Percentiles rank a stretch among this genome's conserved stretches.
phyloP scores from a whole-genome alignment of 805 yeast species.

The Candida vaughaniae region DNA sequence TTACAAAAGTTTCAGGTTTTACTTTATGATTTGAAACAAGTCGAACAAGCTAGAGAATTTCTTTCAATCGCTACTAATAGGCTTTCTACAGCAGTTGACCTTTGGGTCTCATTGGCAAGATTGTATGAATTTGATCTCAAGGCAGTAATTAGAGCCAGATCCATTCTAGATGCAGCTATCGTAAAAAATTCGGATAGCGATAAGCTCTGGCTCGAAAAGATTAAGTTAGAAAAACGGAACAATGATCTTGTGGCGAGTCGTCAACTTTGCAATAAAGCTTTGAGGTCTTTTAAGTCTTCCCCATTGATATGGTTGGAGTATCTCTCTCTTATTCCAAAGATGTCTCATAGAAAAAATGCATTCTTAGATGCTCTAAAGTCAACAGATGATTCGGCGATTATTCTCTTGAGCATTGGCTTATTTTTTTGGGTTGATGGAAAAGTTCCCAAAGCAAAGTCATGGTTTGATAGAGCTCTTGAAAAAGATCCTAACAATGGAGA shows the following conservation, averaged over 20 bases:
- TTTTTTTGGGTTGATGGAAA: conserved; percentile 69
- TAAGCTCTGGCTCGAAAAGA: conserved; percentile 55
- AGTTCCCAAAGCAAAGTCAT: conserved; percentile 58
- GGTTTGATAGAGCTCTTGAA: conserved; percentile 71
- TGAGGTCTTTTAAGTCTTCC: conserved; percentile 57
- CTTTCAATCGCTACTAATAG: conserved; percentile 49
- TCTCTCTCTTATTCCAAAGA: conserved; percentile 44
- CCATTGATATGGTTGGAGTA: conserved; percentile 67
- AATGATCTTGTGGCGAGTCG: conserved; percentile 53
- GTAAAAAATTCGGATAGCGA: conserved; percentile 49
- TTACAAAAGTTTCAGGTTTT: conserved; percentile 64
- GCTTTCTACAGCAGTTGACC: conserved; percentile 39
- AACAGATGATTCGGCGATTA: conserved; percentile 58
- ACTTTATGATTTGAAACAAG: conserved; percentile 25
- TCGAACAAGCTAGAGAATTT: conserved; percentile 45
- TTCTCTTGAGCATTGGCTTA: conserved; percentile 64
- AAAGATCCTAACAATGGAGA: conserved; percentile 67
- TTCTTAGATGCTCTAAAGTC: conserved; percentile 70
- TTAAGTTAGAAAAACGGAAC: conserved; percentile 54
- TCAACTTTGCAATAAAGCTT: conserved; percentile 54
- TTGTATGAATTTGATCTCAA: conserved; percentile 44
- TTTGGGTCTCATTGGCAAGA: conserved; percentile 58
- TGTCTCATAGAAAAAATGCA: conserved; percentile 53
- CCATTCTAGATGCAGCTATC: conserved; percentile 68
- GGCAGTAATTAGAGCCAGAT: conserved; percentile 59